Conservation (phyloP, 371 early-diverging fungal species). For the Syncephalastrum contaminatum region DNA sequence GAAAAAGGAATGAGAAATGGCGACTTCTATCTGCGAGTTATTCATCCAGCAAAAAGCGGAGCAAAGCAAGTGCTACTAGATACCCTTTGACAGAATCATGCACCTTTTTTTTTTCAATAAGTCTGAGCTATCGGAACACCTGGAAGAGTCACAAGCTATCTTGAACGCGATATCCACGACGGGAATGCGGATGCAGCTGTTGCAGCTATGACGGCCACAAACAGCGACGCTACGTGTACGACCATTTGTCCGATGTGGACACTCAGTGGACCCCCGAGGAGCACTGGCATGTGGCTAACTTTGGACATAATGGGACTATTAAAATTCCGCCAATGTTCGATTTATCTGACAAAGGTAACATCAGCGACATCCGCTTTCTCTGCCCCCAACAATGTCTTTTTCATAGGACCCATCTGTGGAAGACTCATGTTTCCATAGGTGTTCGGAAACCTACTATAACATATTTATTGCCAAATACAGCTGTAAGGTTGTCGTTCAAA, state of each 20-base stretch:
- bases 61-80: too few species aligned
- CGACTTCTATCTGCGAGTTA: too few species aligned
- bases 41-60: too few species aligned
- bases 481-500: not conserved
- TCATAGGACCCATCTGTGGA: not conserved
- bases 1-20: too few species aligned
- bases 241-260: not conserved
- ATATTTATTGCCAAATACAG: not conserved
- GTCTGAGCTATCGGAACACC: too few species aligned
- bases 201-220: not conserved
- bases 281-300: too few species aligned
- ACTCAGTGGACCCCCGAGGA: not conserved
- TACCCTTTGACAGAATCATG: too few species aligned
- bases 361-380: not conserved
- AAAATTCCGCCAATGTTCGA: too few species aligned
- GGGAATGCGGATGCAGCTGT: not conserved
- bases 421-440: not conserved
- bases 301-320: too few species aligned
- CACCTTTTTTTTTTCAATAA: too few species aligned
- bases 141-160: too few species aligned
- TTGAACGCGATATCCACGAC: too few species aligned
- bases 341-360: not conserved
- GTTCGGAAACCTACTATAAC: not conserved
- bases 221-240: not conserved
- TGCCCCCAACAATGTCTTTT: not conserved